Evolutionary conservation across 208 protist species (phyloP).

Genomic region (Trypanosoma platydactyli): DNA sequence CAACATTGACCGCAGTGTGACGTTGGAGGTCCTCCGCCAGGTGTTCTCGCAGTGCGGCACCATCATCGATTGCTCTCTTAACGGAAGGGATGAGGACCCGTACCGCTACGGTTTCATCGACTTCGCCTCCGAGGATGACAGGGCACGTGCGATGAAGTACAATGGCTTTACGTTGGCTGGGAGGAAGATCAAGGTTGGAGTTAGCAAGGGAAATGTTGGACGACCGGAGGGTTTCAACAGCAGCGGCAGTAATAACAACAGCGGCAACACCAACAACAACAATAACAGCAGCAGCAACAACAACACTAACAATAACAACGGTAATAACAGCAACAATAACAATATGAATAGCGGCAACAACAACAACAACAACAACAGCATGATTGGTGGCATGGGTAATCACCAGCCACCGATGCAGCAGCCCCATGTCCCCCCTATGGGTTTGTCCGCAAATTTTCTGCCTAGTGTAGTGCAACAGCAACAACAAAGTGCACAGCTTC

Average conservation of each 20-base stretch:
- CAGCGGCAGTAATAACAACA: constrained; percentile 13
- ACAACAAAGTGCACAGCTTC: constrained; percentile 52
- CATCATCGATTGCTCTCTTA: constrained; percentile 86
- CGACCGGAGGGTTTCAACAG: constrained; percentile 39
- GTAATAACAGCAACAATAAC: not conserved
- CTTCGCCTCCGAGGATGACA: constrained; percentile 79
- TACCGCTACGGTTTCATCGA: constrained; percentile 91
- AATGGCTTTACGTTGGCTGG: constrained; percentile 80
- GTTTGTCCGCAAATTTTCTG: constrained; percentile 14
- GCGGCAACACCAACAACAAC: constrained; percentile 7
- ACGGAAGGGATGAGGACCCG: constrained; percentile 71
- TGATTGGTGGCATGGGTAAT: constrained; percentile 1
- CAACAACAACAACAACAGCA: constrained; percentile 9
- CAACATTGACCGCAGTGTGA: constrained; percentile 83
- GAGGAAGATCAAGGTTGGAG: constrained; percentile 78
- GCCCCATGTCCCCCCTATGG: constrained; percentile 8
- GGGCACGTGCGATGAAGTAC: constrained; percentile 79
- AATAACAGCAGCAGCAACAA: constrained; percentile 8
- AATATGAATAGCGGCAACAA: constrained; percentile 5
- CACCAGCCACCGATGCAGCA: constrained; percentile 28
- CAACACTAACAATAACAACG: not conserved
- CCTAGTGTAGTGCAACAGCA: constrained; percentile 41
- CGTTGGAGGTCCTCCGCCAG: constrained; percentile 74
- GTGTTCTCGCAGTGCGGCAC: constrained; percentile 80
- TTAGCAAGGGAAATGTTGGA: constrained; percentile 86